Conservation (phyloP, 2,329 filamentous ascomycete genomes). For the Alternaria hordeiaustralica region DNA sequence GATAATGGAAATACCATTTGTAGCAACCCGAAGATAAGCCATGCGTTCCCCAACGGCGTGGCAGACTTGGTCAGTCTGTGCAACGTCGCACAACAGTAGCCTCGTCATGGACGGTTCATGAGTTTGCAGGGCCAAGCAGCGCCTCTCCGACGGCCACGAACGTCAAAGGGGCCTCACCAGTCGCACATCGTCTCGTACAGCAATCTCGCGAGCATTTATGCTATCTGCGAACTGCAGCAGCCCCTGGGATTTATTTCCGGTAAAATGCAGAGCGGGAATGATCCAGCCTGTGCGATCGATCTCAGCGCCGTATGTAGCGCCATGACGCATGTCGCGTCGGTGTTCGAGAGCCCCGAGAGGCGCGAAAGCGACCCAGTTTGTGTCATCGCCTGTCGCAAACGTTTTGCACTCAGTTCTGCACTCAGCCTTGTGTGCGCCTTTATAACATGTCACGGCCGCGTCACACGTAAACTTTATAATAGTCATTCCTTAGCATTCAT, state of each 20-base stretch:
- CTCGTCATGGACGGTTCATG: background rate
- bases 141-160: background rate
- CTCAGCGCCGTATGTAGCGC: conserved; percentile 5
- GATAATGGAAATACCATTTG: background rate
- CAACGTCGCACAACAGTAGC: background rate
- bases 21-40: background rate
- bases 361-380: conserved; percentile 1
- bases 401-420: background rate
- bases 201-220: background rate
- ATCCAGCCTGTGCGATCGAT: conserved; percentile 10
- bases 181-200: background rate
- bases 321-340: conserved; percentile 9
- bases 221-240: background rate
- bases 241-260: conserved; percentile 1
- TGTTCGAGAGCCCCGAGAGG: conserved; percentile 5
- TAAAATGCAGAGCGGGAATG: background rate
- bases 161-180: background rate
- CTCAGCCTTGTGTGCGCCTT: background rate
- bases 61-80: conserved; percentile 4
- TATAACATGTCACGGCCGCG: conserved; percentile 5
- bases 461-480: background rate
- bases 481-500: background rate
- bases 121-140: conserved; percentile 1
- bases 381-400: background rate
- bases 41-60: background rate